Base-by-base conservation (phyloP, 1,139 yeast genomes). In the Yamadazyma siamensis region DNA sequence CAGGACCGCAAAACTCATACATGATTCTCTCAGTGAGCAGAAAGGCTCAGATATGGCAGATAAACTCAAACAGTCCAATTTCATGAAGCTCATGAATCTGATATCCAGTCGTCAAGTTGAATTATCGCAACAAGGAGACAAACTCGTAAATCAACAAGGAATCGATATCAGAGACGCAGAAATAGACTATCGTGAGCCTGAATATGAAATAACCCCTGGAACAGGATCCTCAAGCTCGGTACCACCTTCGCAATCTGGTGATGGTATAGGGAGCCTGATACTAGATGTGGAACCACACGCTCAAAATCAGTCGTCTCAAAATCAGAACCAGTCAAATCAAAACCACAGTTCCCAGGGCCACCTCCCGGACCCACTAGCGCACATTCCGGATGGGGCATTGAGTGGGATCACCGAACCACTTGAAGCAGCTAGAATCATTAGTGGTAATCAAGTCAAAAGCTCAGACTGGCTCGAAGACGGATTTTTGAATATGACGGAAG, bases 301-400 rank as follows among this genome's bases (percentile, higher is more conserved):
- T 8, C 9, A 18, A 18, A 10, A 18, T 8, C 7, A 8, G 20
- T 8, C 7, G 10, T 18, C 10, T 8, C 20, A 18, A 18, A 10
- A 7, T 8, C 9, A 18, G 10, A 18, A 10, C 7, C 9, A 18
- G 7, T 7, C 20, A 18, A 7, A 18, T 8, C 9, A 18, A 10
- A 18, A 18, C 20, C n/a, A n/a, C n/a, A n/a, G n/a, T n/a, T 6
- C n/a, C 8, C 40, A 42, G 9, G 33, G 38, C 7, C 62, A 48
- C 28, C 50, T 67, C 15, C 72, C 74, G 3, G 75, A 68, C 37
- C 75, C 75, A 0, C 50, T 68, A 32, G 70, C 73, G 2, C 75
- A 68, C 38, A 53, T 68, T n/a, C 49, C 49, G 28, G 70, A 65
- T 30, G 72, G 72, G 1, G 57, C 49, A 13, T 46, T 68, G 10